These are phyloP conservation scores for Pseudomonodictys pantanalensis DNA, from an alignment of 495 filamentous ascomycete species.

Conservation along the genomic window DNA sequence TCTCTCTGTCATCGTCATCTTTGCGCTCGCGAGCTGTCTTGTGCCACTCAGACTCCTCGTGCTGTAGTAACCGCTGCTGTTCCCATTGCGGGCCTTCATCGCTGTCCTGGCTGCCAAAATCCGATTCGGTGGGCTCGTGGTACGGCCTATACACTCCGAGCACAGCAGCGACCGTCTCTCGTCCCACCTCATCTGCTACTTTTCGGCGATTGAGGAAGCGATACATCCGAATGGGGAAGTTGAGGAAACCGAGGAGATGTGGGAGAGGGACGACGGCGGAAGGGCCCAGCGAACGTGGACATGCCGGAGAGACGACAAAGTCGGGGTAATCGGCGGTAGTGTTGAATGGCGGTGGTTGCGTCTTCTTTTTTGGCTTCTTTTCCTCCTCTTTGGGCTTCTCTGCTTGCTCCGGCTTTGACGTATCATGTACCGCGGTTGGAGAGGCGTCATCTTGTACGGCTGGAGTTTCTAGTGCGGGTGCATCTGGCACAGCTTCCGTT, in stretches of 20 bases:
- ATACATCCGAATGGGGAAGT: slow-evolving; percentile 80
- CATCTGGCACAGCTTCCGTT: background rate
- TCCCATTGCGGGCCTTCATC: slow-evolving; percentile 47
- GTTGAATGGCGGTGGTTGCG: slow-evolving; percentile 63
- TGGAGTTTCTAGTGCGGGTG: slow-evolving; percentile 3
- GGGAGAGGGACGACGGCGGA: slow-evolving; percentile 74
- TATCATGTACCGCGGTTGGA: slow-evolving; percentile 34
- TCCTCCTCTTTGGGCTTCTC: slow-evolving; percentile 41
- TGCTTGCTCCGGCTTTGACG: slow-evolving; percentile 43
- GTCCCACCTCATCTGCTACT: slow-evolving; percentile 82
- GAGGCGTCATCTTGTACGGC: slow-evolving; percentile 43
- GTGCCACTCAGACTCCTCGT: slow-evolving; percentile 85
- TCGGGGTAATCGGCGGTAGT: slow-evolving; percentile 63
- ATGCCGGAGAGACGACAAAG: slow-evolving; percentile 55
- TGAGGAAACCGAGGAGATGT: slow-evolving; percentile 88
- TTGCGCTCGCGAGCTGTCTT: slow-evolving; percentile 70
- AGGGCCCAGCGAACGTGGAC: slow-evolving; percentile 63
- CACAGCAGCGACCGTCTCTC: slow-evolving; percentile 82
- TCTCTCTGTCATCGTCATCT: slow-evolving; percentile 41
- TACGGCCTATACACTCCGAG: slow-evolving; percentile 61
- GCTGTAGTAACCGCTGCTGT: slow-evolving; percentile 64
- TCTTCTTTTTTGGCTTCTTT: slow-evolving; percentile 52
- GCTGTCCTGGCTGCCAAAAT: slow-evolving; percentile 3
- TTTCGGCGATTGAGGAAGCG: slow-evolving; percentile 84
- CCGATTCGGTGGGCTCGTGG: slow-evolving; percentile 28